Evolutionary conservation across 192 early-diverging fungal genomes (phyloP).

Genomic region (Phycomyces nitens): DNA sequence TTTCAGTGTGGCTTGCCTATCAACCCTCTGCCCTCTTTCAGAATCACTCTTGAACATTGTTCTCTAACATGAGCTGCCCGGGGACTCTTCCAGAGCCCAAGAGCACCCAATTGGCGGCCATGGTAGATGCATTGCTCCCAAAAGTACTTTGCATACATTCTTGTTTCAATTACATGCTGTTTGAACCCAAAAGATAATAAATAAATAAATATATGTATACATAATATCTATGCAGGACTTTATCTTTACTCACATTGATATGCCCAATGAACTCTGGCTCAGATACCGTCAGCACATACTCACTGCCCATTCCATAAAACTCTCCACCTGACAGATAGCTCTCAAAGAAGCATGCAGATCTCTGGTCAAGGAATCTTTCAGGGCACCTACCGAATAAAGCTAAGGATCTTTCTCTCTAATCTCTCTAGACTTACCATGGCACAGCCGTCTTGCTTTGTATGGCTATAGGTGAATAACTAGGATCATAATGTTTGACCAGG

Average conservation of each 20-base stretch:
- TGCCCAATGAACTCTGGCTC: conserved; percentile 27
- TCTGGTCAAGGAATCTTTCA: conserved; percentile 55
- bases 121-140: conserved; percentile 56
- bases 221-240: no score
- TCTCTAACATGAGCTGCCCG: conserved; percentile 39
- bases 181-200: no score
- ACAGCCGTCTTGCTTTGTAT: conserved; percentile 44
- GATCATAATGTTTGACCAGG: conserved; percentile 46
- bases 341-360: conserved; percentile 51
- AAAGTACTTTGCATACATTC: conserved; percentile 55
- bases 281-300: conserved; percentile 31
- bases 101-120: conserved; percentile 45
- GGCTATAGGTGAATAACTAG: conserved; percentile 54
- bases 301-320: conserved; percentile 50
- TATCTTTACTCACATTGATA: conserved; percentile 45
- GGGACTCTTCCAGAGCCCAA: conserved; percentile 48
- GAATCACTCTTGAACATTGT: conserved; percentile 36
- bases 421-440: conserved; percentile 28
- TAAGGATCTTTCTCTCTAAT: no score
- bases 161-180: conserved; percentile 51
- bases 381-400: conserved; percentile 43
- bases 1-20: conserved; percentile 17
- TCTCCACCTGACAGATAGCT: conserved; percentile 50
- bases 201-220: conserved; percentile 3
- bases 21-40: conserved; percentile 34